phyloP scores from a whole-genome alignment of 1,139 yeast genomes.

The Entelexis paramagnoliae region DNA sequence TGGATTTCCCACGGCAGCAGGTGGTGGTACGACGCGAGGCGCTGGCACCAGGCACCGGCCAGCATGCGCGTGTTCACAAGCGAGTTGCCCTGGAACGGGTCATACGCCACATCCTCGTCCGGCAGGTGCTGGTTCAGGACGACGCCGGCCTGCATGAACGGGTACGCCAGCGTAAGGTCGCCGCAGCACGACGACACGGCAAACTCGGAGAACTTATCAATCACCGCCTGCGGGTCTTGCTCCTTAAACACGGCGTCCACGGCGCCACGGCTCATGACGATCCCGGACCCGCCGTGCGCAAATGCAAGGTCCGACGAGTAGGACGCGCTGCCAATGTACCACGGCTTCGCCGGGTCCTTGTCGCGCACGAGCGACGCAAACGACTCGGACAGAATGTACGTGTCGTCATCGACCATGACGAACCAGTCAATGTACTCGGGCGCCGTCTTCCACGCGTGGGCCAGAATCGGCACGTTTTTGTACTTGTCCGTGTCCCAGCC shows the following conservation, averaged over 20 bases:
- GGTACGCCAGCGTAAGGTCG: conserved; percentile 3
- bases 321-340: neutral
- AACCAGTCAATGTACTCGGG: conserved; percentile 25
- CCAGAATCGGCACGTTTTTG: conserved; percentile 22
- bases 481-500: conserved; percentile 19
- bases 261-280: conserved; percentile 25
- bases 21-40: conserved; percentile 9
- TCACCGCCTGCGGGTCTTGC: neutral
- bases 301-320: neutral
- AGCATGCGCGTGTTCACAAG: conserved; percentile 5
- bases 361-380: conserved; percentile 1
- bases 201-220: conserved; percentile 1
- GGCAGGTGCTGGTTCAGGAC: neutral
- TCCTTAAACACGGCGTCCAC: conserved; percentile 20
- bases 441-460: conserved; percentile 16
- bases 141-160: neutral
- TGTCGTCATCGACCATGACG: conserved; percentile 26
- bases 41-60: conserved; percentile 15
- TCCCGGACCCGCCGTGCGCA: conserved; percentile 19
- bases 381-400: conserved; percentile 24
- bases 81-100: conserved; percentile 5
- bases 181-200: conserved; percentile 2
- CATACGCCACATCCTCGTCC: neutral
- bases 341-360: conserved; percentile 2
- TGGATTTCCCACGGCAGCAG: conserved; percentile 17